Percentiles rank a stretch among this genome's conserved stretches.
phyloP scores from a whole-genome alignment of 2,329 filamentous ascomycete genomes.

The Monilinia aucupariae region DNA sequence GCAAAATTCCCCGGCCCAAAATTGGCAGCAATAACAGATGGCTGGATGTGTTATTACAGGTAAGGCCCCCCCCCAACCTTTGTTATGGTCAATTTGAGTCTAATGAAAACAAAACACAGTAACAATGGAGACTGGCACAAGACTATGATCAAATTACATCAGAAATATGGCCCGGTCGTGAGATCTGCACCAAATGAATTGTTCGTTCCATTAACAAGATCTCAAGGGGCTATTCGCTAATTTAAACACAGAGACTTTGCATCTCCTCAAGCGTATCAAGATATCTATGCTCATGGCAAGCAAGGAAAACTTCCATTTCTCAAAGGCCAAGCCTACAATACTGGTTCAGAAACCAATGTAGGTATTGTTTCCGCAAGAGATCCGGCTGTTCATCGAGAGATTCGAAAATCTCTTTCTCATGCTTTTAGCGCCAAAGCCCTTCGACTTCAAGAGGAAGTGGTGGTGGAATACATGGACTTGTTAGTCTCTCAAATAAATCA shows the following conservation, averaged over 20 bases:
- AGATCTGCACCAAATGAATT: slow-evolving; percentile 32
- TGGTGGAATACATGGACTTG: slow-evolving; percentile 18
- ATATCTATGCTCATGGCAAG: slow-evolving; percentile 12
- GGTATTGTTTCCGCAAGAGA: slow-evolving; percentile 17
- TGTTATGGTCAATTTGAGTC: slow-evolving; percentile 7
- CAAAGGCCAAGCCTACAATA: not conserved
- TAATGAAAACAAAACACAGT: slow-evolving; percentile 7
- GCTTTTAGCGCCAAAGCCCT: slow-evolving; percentile 35
- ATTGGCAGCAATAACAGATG: slow-evolving; percentile 17
- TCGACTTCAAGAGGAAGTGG: slow-evolving; percentile 32
- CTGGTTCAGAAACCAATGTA: not conserved
- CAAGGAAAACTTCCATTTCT: not conserved
- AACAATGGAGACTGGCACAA: too few relatives aligned
- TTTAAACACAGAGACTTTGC: slow-evolving; percentile 9
- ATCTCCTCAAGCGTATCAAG: slow-evolving; percentile 6
- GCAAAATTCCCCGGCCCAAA: slow-evolving; percentile 34
- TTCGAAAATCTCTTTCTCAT: slow-evolving; percentile 24
- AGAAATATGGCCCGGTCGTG: slow-evolving; percentile 32
- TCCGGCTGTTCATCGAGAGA: slow-evolving; percentile 16
- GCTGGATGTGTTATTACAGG: slow-evolving; percentile 4
- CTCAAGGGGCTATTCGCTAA: slow-evolving; percentile 4
- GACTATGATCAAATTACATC: slow-evolving; percentile 18
- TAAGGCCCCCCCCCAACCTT: not conserved
- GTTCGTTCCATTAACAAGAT: too few relatives aligned
- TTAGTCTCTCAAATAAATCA: slow-evolving; percentile 2